phyloP scores from a whole-genome alignment of 345 rosid species.

The Populus deltoides region DNA sequence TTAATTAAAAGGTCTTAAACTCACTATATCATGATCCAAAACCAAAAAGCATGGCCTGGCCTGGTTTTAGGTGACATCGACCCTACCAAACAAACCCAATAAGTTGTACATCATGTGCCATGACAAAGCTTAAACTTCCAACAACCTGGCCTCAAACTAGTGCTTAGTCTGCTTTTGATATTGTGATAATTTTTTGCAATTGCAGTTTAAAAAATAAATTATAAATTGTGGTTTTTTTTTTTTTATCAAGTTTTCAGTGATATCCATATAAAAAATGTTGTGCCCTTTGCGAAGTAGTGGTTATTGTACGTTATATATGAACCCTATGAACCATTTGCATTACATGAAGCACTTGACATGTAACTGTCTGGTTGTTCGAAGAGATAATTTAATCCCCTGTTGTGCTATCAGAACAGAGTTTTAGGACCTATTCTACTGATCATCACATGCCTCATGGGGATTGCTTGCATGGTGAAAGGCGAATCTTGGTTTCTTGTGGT shows the following conservation, averaged over 20 bases:
- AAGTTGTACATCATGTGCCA: constrained; percentile 36
- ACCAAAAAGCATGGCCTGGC: constrained; percentile 16
- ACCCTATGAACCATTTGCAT: neutral
- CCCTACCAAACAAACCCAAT: constrained; percentile 20
- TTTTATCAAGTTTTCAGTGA: too few relatives aligned
- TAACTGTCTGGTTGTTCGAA: neutral
- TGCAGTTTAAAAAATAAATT: too few relatives aligned
- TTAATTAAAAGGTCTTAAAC: neutral
- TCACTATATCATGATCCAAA: neutral
- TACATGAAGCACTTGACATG: neutral
- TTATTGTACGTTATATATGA: neutral
- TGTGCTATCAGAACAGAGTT: neutral
- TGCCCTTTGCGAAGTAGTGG: too few relatives aligned
- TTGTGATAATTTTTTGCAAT: too few relatives aligned
- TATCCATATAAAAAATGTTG: too few relatives aligned
- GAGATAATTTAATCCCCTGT: too few relatives aligned
- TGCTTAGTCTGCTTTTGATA: neutral
- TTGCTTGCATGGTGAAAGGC: neutral
- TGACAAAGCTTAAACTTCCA: constrained; percentile 1
- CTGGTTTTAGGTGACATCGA: constrained; percentile 22
- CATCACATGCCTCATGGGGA: constrained; percentile 2
- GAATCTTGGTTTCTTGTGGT: neutral
- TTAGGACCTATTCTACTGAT: neutral
- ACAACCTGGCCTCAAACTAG: neutral
- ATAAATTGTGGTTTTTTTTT: too few relatives aligned